Conservation (phyloP, 2,329 filamentous ascomycete species). For the Pochonia chlamydosporia region DNA sequence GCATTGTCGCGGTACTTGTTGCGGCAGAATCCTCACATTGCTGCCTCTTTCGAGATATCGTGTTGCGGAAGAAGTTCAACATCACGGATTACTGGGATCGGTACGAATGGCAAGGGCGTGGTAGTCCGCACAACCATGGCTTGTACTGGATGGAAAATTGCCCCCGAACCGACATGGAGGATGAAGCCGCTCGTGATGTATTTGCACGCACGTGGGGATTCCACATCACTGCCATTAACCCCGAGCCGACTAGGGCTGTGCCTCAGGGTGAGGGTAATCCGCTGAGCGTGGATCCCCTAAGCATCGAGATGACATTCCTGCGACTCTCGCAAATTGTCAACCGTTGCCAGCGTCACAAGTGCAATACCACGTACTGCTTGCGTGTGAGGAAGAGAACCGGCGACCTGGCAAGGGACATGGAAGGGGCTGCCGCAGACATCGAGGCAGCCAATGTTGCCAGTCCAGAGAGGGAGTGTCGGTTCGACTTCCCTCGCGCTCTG, state of each 20-base stretch:
- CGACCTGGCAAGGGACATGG: background rate
- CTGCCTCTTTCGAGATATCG: conserved; percentile 2
- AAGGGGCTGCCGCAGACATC: too few relatives aligned
- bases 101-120: conserved; percentile 8
- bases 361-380: conserved; percentile 6
- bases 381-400: too few relatives aligned
- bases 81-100: background rate
- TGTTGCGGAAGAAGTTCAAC: conserved; percentile 6
- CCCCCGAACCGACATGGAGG: conserved; percentile 1
- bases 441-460: too few relatives aligned
- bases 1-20: conserved; percentile 3
- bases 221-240: background rate
- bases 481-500: too few relatives aligned
- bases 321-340: conserved; percentile 7
- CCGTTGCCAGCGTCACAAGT: conserved; percentile 7
- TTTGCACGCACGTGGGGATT: conserved; percentile 1
- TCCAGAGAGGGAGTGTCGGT: too few relatives aligned
- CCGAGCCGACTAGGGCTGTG: background rate
- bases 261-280: background rate
- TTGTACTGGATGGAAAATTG: conserved; percentile 5
- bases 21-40: conserved; percentile 8
- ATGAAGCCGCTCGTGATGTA: background rate
- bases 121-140: conserved; percentile 7
- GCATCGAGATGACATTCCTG: conserved; percentile 6
- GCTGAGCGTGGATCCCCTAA: conserved; percentile 2